Base-by-base conservation (phyloP, 352 stramenopile genomes). In the Phytopythium vexans region DNA sequence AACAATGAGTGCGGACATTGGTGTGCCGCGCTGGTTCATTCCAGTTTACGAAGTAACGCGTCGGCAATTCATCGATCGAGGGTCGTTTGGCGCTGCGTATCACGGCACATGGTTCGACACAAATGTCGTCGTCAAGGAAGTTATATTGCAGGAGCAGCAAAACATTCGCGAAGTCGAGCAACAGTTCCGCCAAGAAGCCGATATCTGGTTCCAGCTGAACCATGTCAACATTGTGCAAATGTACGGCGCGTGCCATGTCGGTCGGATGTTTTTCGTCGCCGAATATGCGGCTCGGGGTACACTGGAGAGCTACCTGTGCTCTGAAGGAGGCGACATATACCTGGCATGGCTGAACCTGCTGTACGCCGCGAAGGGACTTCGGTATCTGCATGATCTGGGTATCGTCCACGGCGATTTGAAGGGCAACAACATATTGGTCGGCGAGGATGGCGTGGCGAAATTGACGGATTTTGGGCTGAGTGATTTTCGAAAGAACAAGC, bases 331-430 rank as follows among this genome's bases (percentile, higher is more conserved):
- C 8, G 49, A 58, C 42, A 32, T n/a, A 3, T 7, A 39, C 14
- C 14, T 46, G 4, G 21, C 35, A 6, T 52, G 52, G 52, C 31
- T 44, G 36, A 58, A 37, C 27, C n/a, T 59, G 3, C 36, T 48
- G 12, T 37, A 76, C 56, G 57, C 64, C 42, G 54, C 67, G 49
- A 60, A 46, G 39, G 64, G 64, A 3, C 53, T 76, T 27, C 54
- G 61, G 16, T 44, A 71, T 27, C 41, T 76, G 15, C 67, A 73
- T 48, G 46, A 66, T 8, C 54, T 66, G 10, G 52, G 66, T 4
- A 68, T 88, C 33, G 64, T 95, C 14, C 87, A 96, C 45, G 72
- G 86, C 8, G 83, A 96, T 54, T 69, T 96, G 14, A 96, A 96
- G 64, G 73, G 75, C 31, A 82, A 76, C 46, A 96, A 95, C 54